These are phyloP conservation scores for Hippophae rhamnoides DNA, from an alignment of 306 rosid species.

Conservation along the genomic window DNA sequence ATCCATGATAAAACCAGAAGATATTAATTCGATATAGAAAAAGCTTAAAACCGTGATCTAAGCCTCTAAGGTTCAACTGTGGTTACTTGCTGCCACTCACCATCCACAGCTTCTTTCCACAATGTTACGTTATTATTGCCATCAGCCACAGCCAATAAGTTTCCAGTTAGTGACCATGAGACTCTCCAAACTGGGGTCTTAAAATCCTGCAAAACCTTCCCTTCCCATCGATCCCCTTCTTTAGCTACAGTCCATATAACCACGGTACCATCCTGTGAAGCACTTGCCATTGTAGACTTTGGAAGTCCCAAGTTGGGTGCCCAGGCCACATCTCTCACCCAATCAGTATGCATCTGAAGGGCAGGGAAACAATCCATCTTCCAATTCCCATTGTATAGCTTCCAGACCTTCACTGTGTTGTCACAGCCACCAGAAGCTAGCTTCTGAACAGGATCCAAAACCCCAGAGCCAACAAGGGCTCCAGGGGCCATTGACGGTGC, in stretches of 20 bases:
- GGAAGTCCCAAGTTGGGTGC: slow-evolving; percentile 95
- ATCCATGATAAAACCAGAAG: too few relatives aligned
- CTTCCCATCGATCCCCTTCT: slow-evolving; percentile 93
- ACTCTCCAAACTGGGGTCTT: slow-evolving; percentile 86
- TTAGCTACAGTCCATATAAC: slow-evolving; percentile 72
- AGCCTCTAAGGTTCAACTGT: slow-evolving; percentile 57
- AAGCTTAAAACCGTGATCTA: slow-evolving; percentile 13
- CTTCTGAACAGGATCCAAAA: slow-evolving; percentile 75
- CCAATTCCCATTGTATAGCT: slow-evolving; percentile 65
- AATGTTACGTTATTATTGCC: slow-evolving; percentile 64
- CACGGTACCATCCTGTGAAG: slow-evolving; percentile 77
- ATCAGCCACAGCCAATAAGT: slow-evolving; percentile 84
- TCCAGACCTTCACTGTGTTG: slow-evolving; percentile 87
- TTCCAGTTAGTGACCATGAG: slow-evolving; percentile 92
- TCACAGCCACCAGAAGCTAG: slow-evolving; percentile 90
- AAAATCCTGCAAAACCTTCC: slow-evolving; percentile 63
- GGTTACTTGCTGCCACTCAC: slow-evolving; percentile 89
- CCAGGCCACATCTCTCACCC: slow-evolving; percentile 94
- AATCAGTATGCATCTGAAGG: slow-evolving; percentile 75
- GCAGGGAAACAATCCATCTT: slow-evolving; percentile 87
- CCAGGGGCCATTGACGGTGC: slow-evolving; percentile 83
- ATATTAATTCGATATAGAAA: too few relatives aligned
- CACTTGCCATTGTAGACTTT: slow-evolving; percentile 79
- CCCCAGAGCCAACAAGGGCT: slow-evolving; percentile 65
- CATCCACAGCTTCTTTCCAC: slow-evolving; percentile 93